These are phyloP conservation scores for Yamadazyma conglobata DNA, from an alignment of 1,139 yeast genomes.

Conservation along the genomic window DNA sequence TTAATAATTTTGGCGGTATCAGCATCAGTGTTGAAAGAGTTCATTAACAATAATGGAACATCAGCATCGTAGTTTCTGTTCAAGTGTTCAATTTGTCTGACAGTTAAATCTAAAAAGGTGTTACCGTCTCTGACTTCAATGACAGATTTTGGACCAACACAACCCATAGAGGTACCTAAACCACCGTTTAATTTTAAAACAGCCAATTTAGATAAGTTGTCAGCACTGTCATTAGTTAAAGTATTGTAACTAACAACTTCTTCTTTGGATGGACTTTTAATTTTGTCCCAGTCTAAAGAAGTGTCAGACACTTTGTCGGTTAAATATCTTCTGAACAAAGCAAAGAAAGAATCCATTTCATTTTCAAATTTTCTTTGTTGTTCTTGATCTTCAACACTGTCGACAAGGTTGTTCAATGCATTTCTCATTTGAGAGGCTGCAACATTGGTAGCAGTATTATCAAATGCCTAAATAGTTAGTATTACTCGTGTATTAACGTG, in stretches of 20 bases:
- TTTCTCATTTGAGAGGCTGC: constrained; percentile 99
- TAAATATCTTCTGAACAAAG: constrained; percentile 88
- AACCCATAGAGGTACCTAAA: constrained; percentile 98
- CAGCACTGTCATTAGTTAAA: constrained; percentile 35
- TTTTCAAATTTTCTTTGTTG: constrained; percentile 67
- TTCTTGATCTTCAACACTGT: constrained; percentile 62
- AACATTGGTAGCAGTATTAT: constrained; percentile 90
- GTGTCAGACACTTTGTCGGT: constrained; percentile 85
- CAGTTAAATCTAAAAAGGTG: constrained; percentile 90
- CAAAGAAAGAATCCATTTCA: constrained; percentile 94
- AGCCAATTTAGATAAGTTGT: constrained; percentile 78
- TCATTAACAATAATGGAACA: constrained; percentile 95
- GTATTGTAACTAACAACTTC: constrained; percentile 80
- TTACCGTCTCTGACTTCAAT: constrained; percentile 98
- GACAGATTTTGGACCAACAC: constrained; percentile 98
- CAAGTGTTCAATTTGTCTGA: constrained; percentile 93
- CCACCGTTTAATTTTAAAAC: constrained; percentile 97
- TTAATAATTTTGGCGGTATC: constrained; percentile 95
- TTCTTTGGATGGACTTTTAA: constrained; percentile 80
- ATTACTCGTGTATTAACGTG: constrained; percentile 20
- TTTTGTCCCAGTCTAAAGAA: constrained; percentile 91
- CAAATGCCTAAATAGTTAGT: constrained; percentile 85
- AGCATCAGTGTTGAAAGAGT: constrained; percentile 95
- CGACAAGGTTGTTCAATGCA: constrained; percentile 85
- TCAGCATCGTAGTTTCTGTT: constrained; percentile 89